These are phyloP conservation scores for Teratosphaeria viscida DNA, from an alignment of 2,329 filamentous ascomycete genomes.

Conservation along the genomic window DNA sequence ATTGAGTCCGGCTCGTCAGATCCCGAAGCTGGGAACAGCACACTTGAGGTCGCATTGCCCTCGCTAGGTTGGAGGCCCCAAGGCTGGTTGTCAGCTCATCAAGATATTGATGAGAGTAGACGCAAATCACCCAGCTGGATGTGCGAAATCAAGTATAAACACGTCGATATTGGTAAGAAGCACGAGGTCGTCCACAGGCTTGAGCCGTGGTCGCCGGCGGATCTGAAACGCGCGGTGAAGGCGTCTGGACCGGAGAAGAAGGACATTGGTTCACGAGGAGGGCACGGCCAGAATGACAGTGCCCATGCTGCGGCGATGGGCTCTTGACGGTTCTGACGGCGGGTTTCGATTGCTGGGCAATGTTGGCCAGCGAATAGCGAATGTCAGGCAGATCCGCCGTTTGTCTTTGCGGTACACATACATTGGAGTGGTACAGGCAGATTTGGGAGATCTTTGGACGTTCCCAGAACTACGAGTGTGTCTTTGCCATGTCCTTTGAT, in stretches of 20 bases:
- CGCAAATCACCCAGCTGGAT: neutral
- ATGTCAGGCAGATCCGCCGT: neutral
- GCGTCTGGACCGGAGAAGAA: neutral
- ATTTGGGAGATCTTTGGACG: neutral
- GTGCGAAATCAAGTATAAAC: constrained; percentile 13
- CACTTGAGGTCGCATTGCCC: constrained; percentile 20
- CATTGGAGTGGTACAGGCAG: neutral
- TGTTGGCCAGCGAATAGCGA: neutral
- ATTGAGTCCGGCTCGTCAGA: neutral
- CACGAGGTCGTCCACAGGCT: neutral
- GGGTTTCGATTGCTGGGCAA: neutral
- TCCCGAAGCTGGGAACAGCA: constrained; percentile 3
- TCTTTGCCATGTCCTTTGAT: neutral
- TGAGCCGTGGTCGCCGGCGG: neutral
- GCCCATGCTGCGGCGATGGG: neutral
- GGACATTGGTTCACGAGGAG: neutral
- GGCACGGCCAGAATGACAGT: neutral
- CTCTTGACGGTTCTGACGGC: neutral
- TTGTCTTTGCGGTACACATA: neutral
- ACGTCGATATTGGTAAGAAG: constrained; percentile 1
- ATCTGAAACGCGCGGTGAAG: neutral
- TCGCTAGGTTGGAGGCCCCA: constrained; percentile 15
- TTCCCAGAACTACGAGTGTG: too few relatives aligned
- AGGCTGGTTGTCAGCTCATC: constrained; percentile 2
- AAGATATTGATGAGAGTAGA: constrained; percentile 1